phyloP scores from a whole-genome alignment of 2,329 filamentous ascomycete species.

The Exophiala sideris region DNA sequence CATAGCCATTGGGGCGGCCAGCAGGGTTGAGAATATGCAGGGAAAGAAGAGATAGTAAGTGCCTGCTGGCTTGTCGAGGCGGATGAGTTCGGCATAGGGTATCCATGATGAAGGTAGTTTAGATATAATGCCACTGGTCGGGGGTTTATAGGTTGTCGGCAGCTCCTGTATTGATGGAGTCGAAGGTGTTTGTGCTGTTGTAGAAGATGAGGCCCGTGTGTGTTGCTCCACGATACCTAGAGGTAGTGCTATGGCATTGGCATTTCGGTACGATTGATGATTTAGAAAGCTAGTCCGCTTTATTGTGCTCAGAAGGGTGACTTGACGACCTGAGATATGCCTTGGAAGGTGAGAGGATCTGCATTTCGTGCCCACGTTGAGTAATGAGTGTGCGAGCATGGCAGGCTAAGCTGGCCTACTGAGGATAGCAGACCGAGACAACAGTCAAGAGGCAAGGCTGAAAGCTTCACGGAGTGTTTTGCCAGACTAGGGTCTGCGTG shows the following conservation, averaged over 20 bases:
- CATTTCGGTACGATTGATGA: too few relatives aligned
- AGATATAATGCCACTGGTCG: slow-evolving; percentile 45
- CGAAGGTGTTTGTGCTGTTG: neutral
- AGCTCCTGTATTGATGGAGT: slow-evolving; percentile 3
- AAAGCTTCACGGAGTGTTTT: too few relatives aligned
- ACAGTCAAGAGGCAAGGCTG: too few relatives aligned
- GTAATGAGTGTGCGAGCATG: too few relatives aligned
- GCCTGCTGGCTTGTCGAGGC: slow-evolving; percentile 51
- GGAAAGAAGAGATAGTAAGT: slow-evolving; percentile 55
- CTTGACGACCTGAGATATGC: too few relatives aligned
- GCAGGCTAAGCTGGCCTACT: too few relatives aligned
- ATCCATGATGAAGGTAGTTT: slow-evolving; percentile 50
- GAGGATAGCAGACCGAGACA: too few relatives aligned
- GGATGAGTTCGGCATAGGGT: slow-evolving; percentile 54
- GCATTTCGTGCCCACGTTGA: too few relatives aligned
- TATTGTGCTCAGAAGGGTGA: too few relatives aligned
- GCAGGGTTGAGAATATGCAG: slow-evolving; percentile 47
- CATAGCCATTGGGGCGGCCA: slow-evolving; percentile 40
- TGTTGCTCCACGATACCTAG: neutral
- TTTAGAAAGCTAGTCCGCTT: too few relatives aligned
- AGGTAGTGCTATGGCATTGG: neutral
- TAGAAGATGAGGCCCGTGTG: slow-evolving; percentile 2
- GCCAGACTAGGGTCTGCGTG: too few relatives aligned
- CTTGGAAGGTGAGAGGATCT: too few relatives aligned
- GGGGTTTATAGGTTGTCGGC: slow-evolving; percentile 40